A percentile compares a stretch with the other conserved stretches of the same genome.
Conservation (phyloP, 495 filamentous ascomycete genomes). For the Usnea hakonensis region DNA sequence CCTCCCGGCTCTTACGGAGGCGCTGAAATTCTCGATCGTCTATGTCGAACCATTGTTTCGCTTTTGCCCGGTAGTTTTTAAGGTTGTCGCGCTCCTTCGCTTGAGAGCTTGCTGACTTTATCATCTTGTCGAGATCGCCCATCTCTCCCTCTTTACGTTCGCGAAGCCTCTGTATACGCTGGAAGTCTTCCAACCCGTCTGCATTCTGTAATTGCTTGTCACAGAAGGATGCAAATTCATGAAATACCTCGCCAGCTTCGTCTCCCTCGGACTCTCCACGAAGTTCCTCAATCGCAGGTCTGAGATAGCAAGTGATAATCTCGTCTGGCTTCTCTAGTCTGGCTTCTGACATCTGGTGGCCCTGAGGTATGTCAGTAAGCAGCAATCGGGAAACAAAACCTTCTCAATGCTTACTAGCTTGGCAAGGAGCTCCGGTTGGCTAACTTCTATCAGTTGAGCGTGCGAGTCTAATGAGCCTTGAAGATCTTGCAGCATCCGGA, state of each 20-base stretch:
- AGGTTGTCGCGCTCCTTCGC: conserved; percentile 45
- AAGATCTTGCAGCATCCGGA: conserved; percentile 74
- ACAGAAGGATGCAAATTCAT: conserved; percentile 91
- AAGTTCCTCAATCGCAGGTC: conserved; percentile 73
- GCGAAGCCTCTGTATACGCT: conserved; percentile 69
- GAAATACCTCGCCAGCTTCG: conserved; percentile 80
- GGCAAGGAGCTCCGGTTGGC: conserved; percentile 72
- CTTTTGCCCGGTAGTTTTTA: conserved; percentile 46
- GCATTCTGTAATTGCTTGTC: conserved; percentile 84
- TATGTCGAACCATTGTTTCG: conserved; percentile 81
- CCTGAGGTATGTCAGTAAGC: conserved; percentile 37
- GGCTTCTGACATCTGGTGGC: conserved; percentile 81
- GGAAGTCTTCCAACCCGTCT: conserved; percentile 76
- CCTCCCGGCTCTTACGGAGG: conserved; percentile 61
- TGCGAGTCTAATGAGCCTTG: conserved; percentile 53
- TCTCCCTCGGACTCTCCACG: conserved; percentile 58
- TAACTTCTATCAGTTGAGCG: conserved; percentile 65
- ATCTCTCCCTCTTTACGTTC: conserved; percentile 76
- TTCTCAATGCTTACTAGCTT: conserved; percentile 54
- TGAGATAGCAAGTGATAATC: conserved; percentile 77
- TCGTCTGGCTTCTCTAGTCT: conserved; percentile 86
- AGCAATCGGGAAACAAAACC: background rate
- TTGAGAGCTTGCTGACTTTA: conserved; percentile 36
- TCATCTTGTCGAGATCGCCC: conserved; percentile 52
- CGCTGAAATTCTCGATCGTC: conserved; percentile 82